phyloP scores from a whole-genome alignment of 1,139 yeast genomes.

The Protomyces macrosporus region DNA sequence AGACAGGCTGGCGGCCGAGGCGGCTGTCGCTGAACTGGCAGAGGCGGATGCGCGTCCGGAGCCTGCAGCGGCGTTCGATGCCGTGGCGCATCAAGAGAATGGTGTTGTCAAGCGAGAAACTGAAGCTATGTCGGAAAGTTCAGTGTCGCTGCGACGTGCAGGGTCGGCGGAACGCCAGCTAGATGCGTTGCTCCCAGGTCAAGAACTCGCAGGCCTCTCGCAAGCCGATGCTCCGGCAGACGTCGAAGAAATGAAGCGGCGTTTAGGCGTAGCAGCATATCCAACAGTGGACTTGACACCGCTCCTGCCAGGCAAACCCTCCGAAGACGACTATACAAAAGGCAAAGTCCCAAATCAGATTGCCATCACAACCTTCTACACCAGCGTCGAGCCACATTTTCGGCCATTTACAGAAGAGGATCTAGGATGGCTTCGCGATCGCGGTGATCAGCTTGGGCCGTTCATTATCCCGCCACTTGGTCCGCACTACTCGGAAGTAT shows the following conservation, averaged over 20 bases:
- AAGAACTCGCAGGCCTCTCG: background rate
- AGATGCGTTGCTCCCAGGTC: background rate
- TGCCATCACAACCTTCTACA: constrained; percentile 79
- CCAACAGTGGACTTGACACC: constrained; percentile 74
- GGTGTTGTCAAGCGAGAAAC: background rate
- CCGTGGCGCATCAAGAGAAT: background rate
- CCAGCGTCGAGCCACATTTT: constrained; percentile 80
- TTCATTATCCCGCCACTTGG: constrained; percentile 75
- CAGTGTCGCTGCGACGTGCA: background rate
- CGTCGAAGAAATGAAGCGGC: constrained; percentile 62
- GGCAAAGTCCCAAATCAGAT: constrained; percentile 88
- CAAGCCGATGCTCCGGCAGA: constrained; percentile 10
- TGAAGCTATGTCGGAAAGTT: background rate
- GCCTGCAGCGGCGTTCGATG: background rate
- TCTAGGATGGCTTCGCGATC: constrained; percentile 62
- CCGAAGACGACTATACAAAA: constrained; percentile 72
- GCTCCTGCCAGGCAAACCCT: constrained; percentile 79
- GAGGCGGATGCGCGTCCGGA: background rate
- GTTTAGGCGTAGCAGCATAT: constrained; percentile 83
- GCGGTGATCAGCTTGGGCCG: constrained; percentile 37
- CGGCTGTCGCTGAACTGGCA: background rate
- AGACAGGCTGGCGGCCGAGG: background rate
- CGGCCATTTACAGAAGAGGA: constrained; percentile 76
- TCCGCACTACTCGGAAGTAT: constrained; percentile 67
- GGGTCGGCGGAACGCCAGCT: background rate